Conservation (phyloP, 139 green algal species). For the Chlamydomonas sp. region DNA sequence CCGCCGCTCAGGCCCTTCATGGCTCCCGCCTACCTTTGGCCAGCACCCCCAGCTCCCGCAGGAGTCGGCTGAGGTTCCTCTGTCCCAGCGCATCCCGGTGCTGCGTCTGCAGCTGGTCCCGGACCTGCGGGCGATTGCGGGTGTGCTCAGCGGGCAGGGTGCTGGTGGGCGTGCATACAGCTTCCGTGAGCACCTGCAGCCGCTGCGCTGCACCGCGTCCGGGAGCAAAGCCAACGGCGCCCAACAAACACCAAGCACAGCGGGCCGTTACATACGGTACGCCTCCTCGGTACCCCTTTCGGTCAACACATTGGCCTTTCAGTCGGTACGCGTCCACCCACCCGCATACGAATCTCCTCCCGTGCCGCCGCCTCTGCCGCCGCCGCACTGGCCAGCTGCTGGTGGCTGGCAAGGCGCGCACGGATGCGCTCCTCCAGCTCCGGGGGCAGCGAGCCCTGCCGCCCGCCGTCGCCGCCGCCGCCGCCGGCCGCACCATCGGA, state of each 20-base stretch:
- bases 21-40: slow-evolving; percentile 7
- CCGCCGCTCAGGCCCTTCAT: no score
- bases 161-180: neutral
- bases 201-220: neutral
- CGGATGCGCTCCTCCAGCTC: slow-evolving; percentile 26
- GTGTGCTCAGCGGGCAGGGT: no score
- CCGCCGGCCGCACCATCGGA: neutral
- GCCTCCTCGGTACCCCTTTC: neutral
- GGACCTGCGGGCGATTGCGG: neutral
- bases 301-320: no score
- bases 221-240: neutral
- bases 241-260: neutral
- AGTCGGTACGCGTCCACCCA: neutral
- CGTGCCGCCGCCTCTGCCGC: slow-evolving; percentile 19
- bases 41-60: slow-evolving; percentile 1
- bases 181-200: no score
- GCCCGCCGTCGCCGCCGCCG: neutral
- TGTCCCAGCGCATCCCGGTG: slow-evolving; percentile 12
- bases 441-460: neutral
- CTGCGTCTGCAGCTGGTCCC: neutral
- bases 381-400: slow-evolving; percentile 21
- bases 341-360: slow-evolving; percentile 2
- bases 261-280: neutral
- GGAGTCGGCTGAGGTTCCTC: slow-evolving; percentile 9
- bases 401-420: slow-evolving; percentile 14